Base-by-base conservation (phyloP, 78 protist species). In the Dictyostelium discoideum region DNA sequence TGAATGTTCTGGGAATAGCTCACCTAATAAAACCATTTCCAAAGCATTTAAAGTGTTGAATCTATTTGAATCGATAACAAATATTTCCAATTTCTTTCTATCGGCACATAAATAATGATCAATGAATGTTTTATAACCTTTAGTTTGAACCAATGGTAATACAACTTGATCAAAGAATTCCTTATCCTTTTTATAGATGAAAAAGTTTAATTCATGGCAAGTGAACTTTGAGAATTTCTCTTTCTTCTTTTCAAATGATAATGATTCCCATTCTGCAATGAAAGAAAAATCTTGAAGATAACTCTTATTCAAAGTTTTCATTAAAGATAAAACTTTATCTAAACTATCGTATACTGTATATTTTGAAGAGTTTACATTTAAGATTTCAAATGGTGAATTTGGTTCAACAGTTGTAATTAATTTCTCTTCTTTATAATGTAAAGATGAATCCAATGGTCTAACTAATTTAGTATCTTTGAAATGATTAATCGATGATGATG, bases 151-250 rank as follows among this genome's bases (percentile, higher is more conserved):
- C 18, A 86, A 83, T 72, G 96, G 96, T 11, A 77, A 20, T 1
- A 92, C 96, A 50, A 92, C 96, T 20, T 46, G 22, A 10, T 84
- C 83, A 69, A 92, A 92, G 90, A 84, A 92, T 20, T 65, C 72
- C n/a, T 84, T 79, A 40, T 92, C 96, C 39, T 92, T 86, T 39
- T 86, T 83, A 39, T 50, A 92, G 67, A 92, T 84, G 26, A 92
- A 92, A 24, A 86, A 92, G 46, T 84, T 85, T 11, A 92, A 73
- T 39, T 92, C 96, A 24, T 92, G 96, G n/a, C 96, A 92, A 24
- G 85, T 84, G 90, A 29, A 92, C 32, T 92, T 86, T 1, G 92
- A 84, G 69, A 86, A 92, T 79, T 92, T 92, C 77, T 92, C 96
- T 46, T 63, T 85, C 90, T 92, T 92, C 78, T 92, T 86, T 2